Evolutionary conservation across 495 filamentous ascomycete genomes (phyloP).

Genomic region (Penicillium taxi): DNA sequence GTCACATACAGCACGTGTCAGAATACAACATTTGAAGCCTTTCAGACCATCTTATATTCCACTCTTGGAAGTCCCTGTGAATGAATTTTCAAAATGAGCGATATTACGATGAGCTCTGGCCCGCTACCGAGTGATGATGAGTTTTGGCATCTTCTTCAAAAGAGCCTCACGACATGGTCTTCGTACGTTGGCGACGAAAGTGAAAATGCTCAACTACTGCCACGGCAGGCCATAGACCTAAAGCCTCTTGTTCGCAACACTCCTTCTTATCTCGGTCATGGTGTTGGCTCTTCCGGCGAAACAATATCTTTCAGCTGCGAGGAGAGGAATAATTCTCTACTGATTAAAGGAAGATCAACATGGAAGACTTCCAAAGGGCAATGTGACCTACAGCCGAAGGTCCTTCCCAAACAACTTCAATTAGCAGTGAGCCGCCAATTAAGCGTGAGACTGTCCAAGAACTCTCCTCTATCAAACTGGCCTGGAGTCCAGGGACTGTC

Average conservation of each 20-base stretch:
- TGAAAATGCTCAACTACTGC: no score
- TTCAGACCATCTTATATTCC: no score
- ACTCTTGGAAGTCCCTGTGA: no score
- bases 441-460: conserved; percentile 10
- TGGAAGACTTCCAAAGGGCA: conserved; percentile 13
- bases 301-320: neutral
- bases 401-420: conserved; percentile 9
- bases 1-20: no score
- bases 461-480: conserved; percentile 14
- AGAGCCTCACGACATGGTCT: no score
- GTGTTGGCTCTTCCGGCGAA: neutral
- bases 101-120: no score
- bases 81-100: no score
- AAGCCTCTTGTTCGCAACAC: conserved; percentile 7
- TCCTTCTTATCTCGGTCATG: conserved; percentile 18
- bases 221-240: conserved; percentile 10
- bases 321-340: neutral
- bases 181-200: no score
- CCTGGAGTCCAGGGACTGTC: conserved; percentile 13
- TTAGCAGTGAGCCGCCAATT: conserved; percentile 7
- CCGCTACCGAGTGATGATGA: no score
- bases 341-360: conserved; percentile 12
- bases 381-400: conserved; percentile 13
- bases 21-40: no score
- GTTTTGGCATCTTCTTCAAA: no score